These are phyloP conservation scores for Colletotrichum sojae DNA, from an alignment of 2,329 filamentous ascomycete genomes.

Conservation along the genomic window DNA sequence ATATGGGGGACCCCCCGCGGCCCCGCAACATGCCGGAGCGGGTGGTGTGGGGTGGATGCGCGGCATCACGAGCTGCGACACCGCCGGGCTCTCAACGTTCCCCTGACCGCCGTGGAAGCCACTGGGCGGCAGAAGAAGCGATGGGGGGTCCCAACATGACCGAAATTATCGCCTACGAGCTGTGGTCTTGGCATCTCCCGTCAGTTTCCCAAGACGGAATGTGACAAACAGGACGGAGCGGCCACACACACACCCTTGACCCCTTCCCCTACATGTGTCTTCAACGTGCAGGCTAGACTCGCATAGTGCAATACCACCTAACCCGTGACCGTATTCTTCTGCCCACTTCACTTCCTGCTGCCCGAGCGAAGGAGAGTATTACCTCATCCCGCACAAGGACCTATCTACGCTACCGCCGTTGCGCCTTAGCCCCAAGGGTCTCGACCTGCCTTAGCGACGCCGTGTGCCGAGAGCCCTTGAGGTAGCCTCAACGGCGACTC, in stretches of 20 bases:
- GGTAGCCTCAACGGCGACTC: neutral
- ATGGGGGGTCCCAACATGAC: neutral
- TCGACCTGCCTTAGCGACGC: slow-evolving; percentile 13
- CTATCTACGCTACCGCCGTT: neutral
- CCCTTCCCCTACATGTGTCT: neutral
- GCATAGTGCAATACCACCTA: no score
- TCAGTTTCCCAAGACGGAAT: neutral
- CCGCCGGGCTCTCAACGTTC: slow-evolving; percentile 19
- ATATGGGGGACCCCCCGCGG: neutral
- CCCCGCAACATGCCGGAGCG: slow-evolving; percentile 14
- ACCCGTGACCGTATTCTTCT: neutral
- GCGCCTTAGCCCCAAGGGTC: slow-evolving; percentile 3
- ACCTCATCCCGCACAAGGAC: slow-evolving; percentile 18
- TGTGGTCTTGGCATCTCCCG: slow-evolving; percentile 4
- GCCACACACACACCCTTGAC: neutral
- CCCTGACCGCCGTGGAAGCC: neutral
- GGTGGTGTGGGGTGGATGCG: neutral
- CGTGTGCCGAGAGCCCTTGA: slow-evolving; percentile 1
- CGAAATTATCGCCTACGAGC: neutral
- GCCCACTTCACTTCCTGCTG: neutral
- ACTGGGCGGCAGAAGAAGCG: neutral
- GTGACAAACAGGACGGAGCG: neutral
- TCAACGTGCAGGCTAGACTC: no score
- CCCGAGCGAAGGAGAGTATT: neutral
- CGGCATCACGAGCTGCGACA: slow-evolving; percentile 26